Evolutionary conservation across 2,329 filamentous ascomycete species (phyloP).

Genomic region (Aspergillus fructus): DNA sequence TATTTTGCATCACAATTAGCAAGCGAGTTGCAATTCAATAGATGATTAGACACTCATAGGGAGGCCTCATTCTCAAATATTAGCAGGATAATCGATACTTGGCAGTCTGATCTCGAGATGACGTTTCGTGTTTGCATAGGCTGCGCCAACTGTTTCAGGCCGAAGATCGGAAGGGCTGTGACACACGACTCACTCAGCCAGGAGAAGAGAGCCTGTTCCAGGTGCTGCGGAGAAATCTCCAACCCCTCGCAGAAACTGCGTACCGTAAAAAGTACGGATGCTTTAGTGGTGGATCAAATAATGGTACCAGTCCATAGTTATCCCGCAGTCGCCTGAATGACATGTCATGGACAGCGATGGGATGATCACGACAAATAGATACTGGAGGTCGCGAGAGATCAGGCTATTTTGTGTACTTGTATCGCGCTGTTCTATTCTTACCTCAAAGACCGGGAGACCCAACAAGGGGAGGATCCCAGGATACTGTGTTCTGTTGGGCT

Average conservation of each 20-base stretch:
- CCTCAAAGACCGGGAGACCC: background rate
- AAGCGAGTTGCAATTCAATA: background rate
- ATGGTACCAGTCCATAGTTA: background rate
- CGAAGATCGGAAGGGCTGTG: background rate
- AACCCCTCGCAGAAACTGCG: background rate
- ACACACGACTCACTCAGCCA: background rate
- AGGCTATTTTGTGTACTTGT: background rate
- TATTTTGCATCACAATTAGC: background rate
- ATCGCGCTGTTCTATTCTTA: background rate
- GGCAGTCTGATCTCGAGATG: slow-evolving; percentile 8
- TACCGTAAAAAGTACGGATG: background rate
- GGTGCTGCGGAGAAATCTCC: background rate
- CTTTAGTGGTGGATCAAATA: background rate
- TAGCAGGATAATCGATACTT: background rate
- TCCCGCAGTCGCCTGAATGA: background rate
- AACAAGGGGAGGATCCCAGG: background rate
- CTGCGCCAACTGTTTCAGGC: background rate
- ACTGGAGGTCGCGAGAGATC: background rate
- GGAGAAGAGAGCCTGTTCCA: background rate
- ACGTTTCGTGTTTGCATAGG: background rate
- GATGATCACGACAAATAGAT: background rate
- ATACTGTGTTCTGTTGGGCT: background rate
- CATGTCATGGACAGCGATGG: background rate
- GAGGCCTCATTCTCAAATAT: background rate
- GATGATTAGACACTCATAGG: background rate